Percentiles rank a stretch among this genome's conserved stretches.
Conservation (phyloP, 441 rosid species). For the Erodium trifolium region DNA sequence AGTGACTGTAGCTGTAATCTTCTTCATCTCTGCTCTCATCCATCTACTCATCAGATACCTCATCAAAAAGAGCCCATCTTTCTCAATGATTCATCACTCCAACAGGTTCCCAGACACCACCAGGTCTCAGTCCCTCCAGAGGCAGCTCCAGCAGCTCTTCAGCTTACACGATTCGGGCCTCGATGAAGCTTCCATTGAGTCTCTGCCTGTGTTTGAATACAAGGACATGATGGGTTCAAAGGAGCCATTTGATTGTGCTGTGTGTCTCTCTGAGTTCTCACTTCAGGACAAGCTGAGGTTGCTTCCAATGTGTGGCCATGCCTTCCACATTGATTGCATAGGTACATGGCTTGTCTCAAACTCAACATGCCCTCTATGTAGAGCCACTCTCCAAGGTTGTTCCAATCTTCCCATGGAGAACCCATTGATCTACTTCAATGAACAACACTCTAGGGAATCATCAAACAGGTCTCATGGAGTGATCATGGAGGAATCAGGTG, state of each 20-base stretch:
- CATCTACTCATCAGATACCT: constrained; percentile 65
- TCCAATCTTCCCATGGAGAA: constrained; percentile 23
- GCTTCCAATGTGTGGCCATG: constrained; percentile 13
- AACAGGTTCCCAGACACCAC: constrained; percentile 37
- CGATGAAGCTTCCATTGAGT: constrained; percentile 3
- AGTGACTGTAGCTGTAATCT: constrained; percentile 48
- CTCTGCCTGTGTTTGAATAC: constrained; percentile 6
- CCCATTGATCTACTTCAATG: constrained; percentile 22
- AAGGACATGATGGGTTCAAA: neutral
- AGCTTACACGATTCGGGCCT: constrained; percentile 16
- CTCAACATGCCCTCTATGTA: constrained; percentile 15
- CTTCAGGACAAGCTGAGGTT: constrained; percentile 12
- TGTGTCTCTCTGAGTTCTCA: constrained; percentile 13
- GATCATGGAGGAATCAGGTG: constrained; percentile 24
- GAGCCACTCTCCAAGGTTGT: constrained; percentile 23
- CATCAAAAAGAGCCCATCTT: constrained; percentile 29
- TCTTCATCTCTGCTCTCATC: constrained; percentile 67
- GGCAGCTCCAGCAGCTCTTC: constrained; percentile 77
- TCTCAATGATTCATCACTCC: constrained; percentile 36
- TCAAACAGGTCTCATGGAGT: constrained; percentile 19
- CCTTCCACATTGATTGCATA: constrained; percentile 13
- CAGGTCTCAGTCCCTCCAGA: constrained; percentile 37
- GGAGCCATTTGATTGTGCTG: constrained; percentile 15
- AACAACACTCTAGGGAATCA: constrained; percentile 21
- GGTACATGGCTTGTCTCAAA: constrained; percentile 14